phyloP scores from a whole-genome alignment of 1,284 basidiomycete genomes.

The Termitomyces sp. region DNA sequence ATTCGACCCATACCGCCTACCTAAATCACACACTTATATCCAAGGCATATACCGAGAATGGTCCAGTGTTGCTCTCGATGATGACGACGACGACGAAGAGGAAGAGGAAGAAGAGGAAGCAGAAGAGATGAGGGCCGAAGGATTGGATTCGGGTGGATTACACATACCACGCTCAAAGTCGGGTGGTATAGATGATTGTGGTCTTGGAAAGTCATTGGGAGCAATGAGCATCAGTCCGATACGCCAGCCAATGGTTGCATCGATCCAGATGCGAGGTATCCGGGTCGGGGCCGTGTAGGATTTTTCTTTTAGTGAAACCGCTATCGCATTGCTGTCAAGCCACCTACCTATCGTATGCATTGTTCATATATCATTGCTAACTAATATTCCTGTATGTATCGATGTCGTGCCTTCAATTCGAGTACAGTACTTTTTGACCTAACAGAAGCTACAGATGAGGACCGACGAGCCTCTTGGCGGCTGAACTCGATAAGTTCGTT shows the following conservation, averaged over 20 bases:
- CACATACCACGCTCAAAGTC: slow-evolving; percentile 29
- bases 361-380: not conserved
- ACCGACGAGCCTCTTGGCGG: too few species aligned
- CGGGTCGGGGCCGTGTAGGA: slow-evolving; percentile 2
- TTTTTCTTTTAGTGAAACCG: not conserved
- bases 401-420: not conserved
- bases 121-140: slow-evolving; percentile 4
- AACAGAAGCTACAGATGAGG: too few species aligned
- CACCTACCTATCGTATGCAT: not conserved
- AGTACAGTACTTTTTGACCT: not conserved
- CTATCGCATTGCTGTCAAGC: slow-evolving; percentile 12
- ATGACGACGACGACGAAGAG: slow-evolving; percentile 56
- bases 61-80: slow-evolving; percentile 69
- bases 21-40: slow-evolving; percentile 65
- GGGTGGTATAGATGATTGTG: slow-evolving; percentile 34
- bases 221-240: slow-evolving; percentile 76
- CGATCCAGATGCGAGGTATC: slow-evolving; percentile 8
- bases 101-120: slow-evolving; percentile 34
- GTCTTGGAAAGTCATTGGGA: slow-evolving; percentile 60
- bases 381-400: not conserved
- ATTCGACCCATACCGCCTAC: slow-evolving; percentile 95
- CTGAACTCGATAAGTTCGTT: too few species aligned
- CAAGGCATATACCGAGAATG: slow-evolving; percentile 73
- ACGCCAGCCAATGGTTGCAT: slow-evolving; percentile 8
- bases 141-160: slow-evolving; percentile 14